Evolutionary conservation across 2,329 filamentous ascomycete genomes (phyloP).

Genomic region (Xylariaceae sp.): DNA sequence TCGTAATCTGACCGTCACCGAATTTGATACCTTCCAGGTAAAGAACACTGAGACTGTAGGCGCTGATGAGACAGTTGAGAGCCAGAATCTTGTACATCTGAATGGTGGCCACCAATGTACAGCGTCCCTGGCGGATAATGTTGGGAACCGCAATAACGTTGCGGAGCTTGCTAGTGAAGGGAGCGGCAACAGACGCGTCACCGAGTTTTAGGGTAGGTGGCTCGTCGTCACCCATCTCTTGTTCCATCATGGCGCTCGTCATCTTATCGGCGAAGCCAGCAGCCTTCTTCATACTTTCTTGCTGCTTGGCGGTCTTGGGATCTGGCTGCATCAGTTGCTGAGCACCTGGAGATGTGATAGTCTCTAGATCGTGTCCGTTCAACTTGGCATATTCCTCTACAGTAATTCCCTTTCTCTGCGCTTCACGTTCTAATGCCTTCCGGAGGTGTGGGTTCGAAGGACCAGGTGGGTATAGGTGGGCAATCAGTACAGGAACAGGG

Average conservation of each 20-base stretch:
- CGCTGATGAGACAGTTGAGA: constrained; percentile 94
- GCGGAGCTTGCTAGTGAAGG: constrained; percentile 94
- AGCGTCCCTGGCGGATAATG: constrained; percentile 95
- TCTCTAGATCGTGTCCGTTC: constrained; percentile 55
- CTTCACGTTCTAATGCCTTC: constrained; percentile 85
- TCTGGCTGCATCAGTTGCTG: constrained; percentile 54
- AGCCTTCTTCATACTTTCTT: constrained; percentile 67
- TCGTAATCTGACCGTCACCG: constrained; percentile 95
- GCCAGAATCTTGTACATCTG: constrained; percentile 99
- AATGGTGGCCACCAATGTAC: constrained; percentile 95
- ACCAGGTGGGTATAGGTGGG: constrained; percentile 89
- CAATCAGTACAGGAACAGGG: constrained; percentile 88
- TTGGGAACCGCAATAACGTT: constrained; percentile 97
- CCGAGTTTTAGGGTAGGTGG: constrained; percentile 95
- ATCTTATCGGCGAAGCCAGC: constrained; percentile 81
- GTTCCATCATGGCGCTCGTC: constrained; percentile 82
- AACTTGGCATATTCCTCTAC: constrained; percentile 53
- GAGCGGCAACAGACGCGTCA: constrained; percentile 93
- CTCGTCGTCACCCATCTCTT: constrained; percentile 81
- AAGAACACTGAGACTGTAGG: constrained; percentile 92
- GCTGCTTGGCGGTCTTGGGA: constrained; percentile 55
- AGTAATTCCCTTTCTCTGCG: constrained; percentile 69
- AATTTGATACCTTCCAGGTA: constrained; percentile 99
- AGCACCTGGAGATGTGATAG: constrained; percentile 63
- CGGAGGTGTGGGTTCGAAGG: constrained; percentile 90